Percentiles rank a stretch among this genome's conserved stretches.
Conservation (phyloP, 1,284 basidiomycete genomes). For the Garcileccinum viscosum region DNA sequence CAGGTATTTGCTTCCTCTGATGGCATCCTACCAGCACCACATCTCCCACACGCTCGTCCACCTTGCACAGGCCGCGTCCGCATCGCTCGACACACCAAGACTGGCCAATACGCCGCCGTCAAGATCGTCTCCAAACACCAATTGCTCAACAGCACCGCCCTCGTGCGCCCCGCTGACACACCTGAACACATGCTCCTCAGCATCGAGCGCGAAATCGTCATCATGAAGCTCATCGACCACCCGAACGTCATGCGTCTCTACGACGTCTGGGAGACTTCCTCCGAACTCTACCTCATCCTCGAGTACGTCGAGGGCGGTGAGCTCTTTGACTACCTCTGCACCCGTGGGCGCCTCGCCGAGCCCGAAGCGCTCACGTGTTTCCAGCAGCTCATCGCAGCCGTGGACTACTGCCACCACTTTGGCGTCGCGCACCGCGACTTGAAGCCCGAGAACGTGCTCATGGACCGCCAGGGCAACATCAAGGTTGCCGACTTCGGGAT, state of each 20-base stretch:
- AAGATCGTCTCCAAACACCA: slow-evolving; percentile 94
- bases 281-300: slow-evolving; percentile 90
- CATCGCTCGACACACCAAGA: slow-evolving; percentile 87
- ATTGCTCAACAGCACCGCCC: slow-evolving; percentile 69
- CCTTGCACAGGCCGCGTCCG: slow-evolving; percentile 80
- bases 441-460: slow-evolving; percentile 94
- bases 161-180: slow-evolving; percentile 64
- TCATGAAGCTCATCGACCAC: slow-evolving; percentile 99
- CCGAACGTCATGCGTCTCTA: slow-evolving; percentile 94
- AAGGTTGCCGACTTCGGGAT: slow-evolving; percentile 99
- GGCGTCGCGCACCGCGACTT: slow-evolving; percentile 98
- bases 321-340: slow-evolving; percentile 94
- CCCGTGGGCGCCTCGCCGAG: slow-evolving; percentile 79
- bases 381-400: slow-evolving; percentile 93
- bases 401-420: slow-evolving; percentile 96
- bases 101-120: slow-evolving; percentile 91
- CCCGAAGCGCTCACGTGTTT: slow-evolving; percentile 92
- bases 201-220: slow-evolving; percentile 96
- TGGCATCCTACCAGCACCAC: background rate
- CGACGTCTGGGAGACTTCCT: slow-evolving; percentile 97
- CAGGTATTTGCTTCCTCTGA: slow-evolving; percentile 56
- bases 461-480: slow-evolving; percentile 86
- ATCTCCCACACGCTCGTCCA: slow-evolving; percentile 4
- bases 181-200: slow-evolving; percentile 74
- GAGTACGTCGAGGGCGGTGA: slow-evolving; percentile 98